Percentiles rank a stretch among this genome's conserved stretches.
phyloP scores from a whole-genome alignment of 106 monocot genomes.

The Phalaenopsis equestris region DNA sequence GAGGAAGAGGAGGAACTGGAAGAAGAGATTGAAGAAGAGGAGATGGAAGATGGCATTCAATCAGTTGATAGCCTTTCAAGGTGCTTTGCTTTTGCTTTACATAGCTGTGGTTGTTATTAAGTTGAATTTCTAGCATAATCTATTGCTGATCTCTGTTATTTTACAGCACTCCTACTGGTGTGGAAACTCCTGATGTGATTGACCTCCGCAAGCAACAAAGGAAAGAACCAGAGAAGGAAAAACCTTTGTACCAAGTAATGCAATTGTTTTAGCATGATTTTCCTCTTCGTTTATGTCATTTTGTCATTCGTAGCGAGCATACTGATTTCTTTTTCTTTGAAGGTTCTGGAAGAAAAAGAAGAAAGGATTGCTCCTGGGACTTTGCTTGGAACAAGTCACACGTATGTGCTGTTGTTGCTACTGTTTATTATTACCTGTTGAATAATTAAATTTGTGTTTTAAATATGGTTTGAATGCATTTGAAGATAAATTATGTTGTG shows the following conservation, averaged over 20 bases:
- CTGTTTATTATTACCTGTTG: background rate
- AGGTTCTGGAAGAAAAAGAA: constrained; percentile 99
- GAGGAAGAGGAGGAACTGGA: constrained; percentile 93
- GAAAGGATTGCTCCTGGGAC: constrained; percentile 92
- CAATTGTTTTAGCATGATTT: background rate
- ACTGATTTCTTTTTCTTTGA: background rate
- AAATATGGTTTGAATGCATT: background rate
- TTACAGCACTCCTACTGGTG: constrained; percentile 90
- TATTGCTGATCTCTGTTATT: constrained; percentile 1
- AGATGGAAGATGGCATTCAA: constrained; percentile 86
- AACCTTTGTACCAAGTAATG: constrained; percentile 78
- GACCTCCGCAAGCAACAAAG: constrained; percentile 97
- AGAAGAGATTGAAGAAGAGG: constrained; percentile 75
- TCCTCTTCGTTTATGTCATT: background rate
- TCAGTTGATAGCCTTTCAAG: constrained; percentile 97
- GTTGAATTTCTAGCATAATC: background rate
- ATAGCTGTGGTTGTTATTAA: background rate
- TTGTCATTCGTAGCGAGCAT: background rate
- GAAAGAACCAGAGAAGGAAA: constrained; percentile 93
- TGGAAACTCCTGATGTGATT: constrained; percentile 98
- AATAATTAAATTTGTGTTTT: background rate
- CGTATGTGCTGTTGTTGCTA: constrained; percentile 34
- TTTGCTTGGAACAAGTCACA: constrained; percentile 78
- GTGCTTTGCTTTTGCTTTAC: constrained; percentile 15
- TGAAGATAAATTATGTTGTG: background rate